phyloP scores from a whole-genome alignment of 2,329 filamentous ascomycete species.

The Hymenoscyphus fraxineus region DNA sequence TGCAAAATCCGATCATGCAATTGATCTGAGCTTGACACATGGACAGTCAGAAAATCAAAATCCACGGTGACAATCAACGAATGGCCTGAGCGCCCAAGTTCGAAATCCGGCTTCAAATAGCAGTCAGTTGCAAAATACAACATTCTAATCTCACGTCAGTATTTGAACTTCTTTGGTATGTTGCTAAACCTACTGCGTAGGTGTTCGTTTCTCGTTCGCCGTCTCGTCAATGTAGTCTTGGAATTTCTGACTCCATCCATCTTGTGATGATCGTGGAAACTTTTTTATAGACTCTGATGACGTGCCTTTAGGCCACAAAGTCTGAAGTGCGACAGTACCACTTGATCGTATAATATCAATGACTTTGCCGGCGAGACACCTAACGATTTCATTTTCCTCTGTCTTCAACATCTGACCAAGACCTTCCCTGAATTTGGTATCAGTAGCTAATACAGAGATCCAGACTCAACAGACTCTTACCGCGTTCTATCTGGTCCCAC shows the following conservation, averaged over 20 bases:
- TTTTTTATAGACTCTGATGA: slow-evolving; percentile 13
- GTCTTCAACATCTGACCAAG: slow-evolving; percentile 24
- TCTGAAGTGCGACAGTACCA: slow-evolving; percentile 12
- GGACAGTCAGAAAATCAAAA: background rate
- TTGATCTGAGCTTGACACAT: background rate
- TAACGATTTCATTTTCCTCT: slow-evolving; percentile 29
- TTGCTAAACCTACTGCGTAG: background rate
- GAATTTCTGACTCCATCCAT: slow-evolving; percentile 26
- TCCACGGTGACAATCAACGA: background rate
- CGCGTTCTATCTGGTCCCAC: slow-evolving; percentile 22
- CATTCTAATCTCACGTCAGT: background rate
- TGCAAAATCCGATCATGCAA: background rate
- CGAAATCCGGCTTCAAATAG: background rate
- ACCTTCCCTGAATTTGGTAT: slow-evolving; percentile 16
- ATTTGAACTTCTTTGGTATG: background rate
- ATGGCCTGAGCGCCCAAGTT: background rate
- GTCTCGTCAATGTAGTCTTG: slow-evolving; percentile 24
- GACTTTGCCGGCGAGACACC: slow-evolving; percentile 26
- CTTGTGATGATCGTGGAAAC: slow-evolving; percentile 25
- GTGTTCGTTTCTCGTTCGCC: background rate
- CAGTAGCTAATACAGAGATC: slow-evolving; percentile 3
- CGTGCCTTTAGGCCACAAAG: slow-evolving; percentile 25
- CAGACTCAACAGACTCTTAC: slow-evolving; percentile 15
- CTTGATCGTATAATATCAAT: slow-evolving; percentile 19
- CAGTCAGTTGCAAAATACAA: slow-evolving; percentile 5